Evolutionary conservation across 768 basidiomycete species (phyloP), one percentile per base, ranked within the genome.

Genomic region (Agaricus sinodeliciosus): DNA sequence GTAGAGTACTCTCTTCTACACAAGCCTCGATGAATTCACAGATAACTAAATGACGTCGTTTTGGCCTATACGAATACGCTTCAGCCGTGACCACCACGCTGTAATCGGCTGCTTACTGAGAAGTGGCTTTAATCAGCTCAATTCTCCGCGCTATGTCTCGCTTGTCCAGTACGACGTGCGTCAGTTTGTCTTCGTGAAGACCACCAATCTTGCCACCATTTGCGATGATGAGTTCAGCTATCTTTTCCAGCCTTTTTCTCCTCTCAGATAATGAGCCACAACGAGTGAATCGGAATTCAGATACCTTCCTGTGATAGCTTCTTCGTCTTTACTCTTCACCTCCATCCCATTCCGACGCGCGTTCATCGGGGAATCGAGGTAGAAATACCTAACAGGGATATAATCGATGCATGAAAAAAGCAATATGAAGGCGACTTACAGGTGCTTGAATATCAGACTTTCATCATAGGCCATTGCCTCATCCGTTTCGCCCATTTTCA

Each of bases 91-190:
- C 28, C 28, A 39, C 35, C 40, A 42, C 51, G 16, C 42, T 31
- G 36, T 36, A 55, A 31, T 19, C 40, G 12, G 40, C 5, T 37
- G 69, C 81, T 59, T 59, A 91, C 90, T 82, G 76, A 9, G 84
- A 79, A 6, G 90, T 90, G 43, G 76, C 78, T 60, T 78, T 79
- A 61, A 85, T 82, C 55, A 94, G 72, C 55, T 84, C 80, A 26
- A 79, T 64, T 49, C 90, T 82, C 35, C 91, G 81, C 57, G 79
- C 83, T 44, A 77, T 77, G 59, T 94, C 92, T 8, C 86, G 82
- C 67, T 88, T 88, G 69, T 94, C 88, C 49, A 94, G 64, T 39
- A 96, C 72, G 42, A 95, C 69, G 65, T 98, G 94, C 0, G 94
- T 95, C 37, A 97, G 71, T 63, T 85, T 90, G 19, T 85, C 76